These are phyloP conservation scores for Exophiala viscosa DNA, from an alignment of 2,329 filamentous ascomycete species.

Conservation along the genomic window DNA sequence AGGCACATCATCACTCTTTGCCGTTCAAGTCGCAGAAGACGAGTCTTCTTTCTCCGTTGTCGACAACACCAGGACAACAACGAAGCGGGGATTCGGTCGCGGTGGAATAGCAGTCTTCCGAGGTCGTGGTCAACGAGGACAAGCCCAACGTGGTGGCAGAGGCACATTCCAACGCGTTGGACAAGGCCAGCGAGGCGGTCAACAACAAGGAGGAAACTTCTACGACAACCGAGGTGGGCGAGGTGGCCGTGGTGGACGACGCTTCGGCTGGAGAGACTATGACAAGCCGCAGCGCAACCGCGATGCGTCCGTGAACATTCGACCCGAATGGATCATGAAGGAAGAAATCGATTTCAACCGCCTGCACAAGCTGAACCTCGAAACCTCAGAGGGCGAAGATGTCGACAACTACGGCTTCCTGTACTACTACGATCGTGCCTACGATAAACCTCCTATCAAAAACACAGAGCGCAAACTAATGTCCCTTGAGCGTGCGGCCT, in stretches of 20 bases:
- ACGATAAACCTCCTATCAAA: slow-evolving; percentile 91
- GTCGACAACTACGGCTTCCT: slow-evolving; percentile 94
- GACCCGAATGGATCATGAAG: slow-evolving; percentile 88
- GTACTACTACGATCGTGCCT: slow-evolving; percentile 95
- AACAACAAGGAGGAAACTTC: slow-evolving; percentile 54
- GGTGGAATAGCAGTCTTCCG: slow-evolving; percentile 88
- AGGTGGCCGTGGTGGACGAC: slow-evolving; percentile 71
- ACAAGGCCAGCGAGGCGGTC: slow-evolving; percentile 60
- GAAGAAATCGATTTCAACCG: slow-evolving; percentile 99
- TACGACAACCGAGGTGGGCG: slow-evolving; percentile 69
- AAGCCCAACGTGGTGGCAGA: slow-evolving; percentile 63
- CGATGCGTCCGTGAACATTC: slow-evolving; percentile 93
- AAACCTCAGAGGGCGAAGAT: slow-evolving; percentile 91
- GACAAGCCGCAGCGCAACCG: slow-evolving; percentile 97
- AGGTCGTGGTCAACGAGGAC: slow-evolving; percentile 69
- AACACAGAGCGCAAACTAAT: slow-evolving; percentile 69
- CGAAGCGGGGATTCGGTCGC: slow-evolving; percentile 77
- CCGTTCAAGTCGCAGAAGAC: slow-evolving; percentile 87
- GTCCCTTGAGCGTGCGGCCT: slow-evolving; percentile 87
- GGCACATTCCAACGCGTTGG: slow-evolving; percentile 69
- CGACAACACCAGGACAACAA: slow-evolving; percentile 83
- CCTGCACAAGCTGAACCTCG: slow-evolving; percentile 90
- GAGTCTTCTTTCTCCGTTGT: slow-evolving; percentile 97
- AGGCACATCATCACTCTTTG: slow-evolving; percentile 80
- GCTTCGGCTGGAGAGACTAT: slow-evolving; percentile 98